phyloP scores from a whole-genome alignment of 129 eudicot genomes.

The Artemisia argyi region DNA sequence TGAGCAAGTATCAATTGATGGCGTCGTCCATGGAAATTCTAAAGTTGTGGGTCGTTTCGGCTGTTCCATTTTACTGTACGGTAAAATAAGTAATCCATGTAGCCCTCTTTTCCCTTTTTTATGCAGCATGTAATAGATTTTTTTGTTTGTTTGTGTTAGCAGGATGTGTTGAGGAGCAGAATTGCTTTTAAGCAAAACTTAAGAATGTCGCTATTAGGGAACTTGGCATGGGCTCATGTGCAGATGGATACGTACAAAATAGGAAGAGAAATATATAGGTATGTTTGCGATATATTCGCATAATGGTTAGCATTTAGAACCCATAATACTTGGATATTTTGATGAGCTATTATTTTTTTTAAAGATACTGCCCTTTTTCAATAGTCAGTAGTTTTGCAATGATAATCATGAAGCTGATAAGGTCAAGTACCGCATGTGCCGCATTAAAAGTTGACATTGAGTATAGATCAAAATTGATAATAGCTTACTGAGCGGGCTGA shows the following conservation, averaged over 20 bases:
- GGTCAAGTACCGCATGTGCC: too few relatives aligned
- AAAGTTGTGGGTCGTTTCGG: too few relatives aligned
- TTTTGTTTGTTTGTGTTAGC: constrained; percentile 27
- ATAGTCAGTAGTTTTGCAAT: too few relatives aligned
- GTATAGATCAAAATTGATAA: too few relatives aligned
- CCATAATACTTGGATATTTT: neutral
- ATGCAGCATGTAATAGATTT: neutral
- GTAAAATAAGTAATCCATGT: too few relatives aligned
- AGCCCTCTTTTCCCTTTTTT: neutral
- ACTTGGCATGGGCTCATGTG: constrained; percentile 87
- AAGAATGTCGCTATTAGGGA: constrained; percentile 69
- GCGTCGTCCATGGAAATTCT: too few relatives aligned
- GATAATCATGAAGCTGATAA: too few relatives aligned
- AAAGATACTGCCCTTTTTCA: neutral
- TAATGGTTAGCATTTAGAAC: neutral
- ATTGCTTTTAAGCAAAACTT: constrained; percentile 54
- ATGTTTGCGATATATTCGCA: neutral
- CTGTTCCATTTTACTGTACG: too few relatives aligned
- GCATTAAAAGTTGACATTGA: too few relatives aligned
- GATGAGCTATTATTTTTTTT: neutral
- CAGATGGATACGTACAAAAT: constrained; percentile 56
- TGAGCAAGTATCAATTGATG: too few relatives aligned
- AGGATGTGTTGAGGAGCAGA: constrained; percentile 73
- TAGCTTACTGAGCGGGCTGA: too few relatives aligned
- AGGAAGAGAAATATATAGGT: constrained; percentile 83